phyloP scores from a whole-genome alignment of 306 rosid genomes.

The Begonia peltatifolia region DNA sequence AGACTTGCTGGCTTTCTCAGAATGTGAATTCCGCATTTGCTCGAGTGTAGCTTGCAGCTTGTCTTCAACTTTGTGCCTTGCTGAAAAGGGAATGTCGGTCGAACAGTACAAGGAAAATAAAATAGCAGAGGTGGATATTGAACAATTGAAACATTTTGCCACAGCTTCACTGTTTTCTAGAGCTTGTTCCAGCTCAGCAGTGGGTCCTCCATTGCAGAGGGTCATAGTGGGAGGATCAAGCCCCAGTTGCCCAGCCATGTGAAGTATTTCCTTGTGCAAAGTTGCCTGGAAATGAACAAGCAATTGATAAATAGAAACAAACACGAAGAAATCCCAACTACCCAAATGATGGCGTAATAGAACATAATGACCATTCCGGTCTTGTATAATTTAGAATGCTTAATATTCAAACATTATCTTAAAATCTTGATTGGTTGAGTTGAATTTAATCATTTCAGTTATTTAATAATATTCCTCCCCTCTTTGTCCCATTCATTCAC shows the following conservation, averaged over 20 bases:
- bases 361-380: too few relatives aligned
- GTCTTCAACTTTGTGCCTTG: constrained; percentile 35
- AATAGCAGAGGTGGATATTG: constrained; percentile 59
- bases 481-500: too few relatives aligned
- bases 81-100: constrained; percentile 22
- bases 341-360: too few relatives aligned
- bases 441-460: too few relatives aligned
- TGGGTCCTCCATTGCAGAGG: constrained; percentile 54
- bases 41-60: constrained; percentile 36
- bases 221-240: constrained; percentile 88
- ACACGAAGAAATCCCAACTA: not conserved
- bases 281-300: constrained; percentile 56
- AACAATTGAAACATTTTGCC: constrained; percentile 56
- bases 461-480: too few relatives aligned
- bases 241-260: constrained; percentile 98
- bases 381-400: too few relatives aligned
- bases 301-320: not conserved
- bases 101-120: constrained; percentile 66
- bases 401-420: too few relatives aligned
- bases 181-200: constrained; percentile 64
- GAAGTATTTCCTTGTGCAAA: constrained; percentile 68
- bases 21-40: constrained; percentile 34
- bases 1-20: constrained; percentile 12
- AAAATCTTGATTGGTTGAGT: too few relatives aligned
- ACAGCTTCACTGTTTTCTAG: constrained; percentile 87